Evolutionary conservation across 2,329 filamentous ascomycete species (phyloP).

Genomic region (Orbilia oligospora): DNA sequence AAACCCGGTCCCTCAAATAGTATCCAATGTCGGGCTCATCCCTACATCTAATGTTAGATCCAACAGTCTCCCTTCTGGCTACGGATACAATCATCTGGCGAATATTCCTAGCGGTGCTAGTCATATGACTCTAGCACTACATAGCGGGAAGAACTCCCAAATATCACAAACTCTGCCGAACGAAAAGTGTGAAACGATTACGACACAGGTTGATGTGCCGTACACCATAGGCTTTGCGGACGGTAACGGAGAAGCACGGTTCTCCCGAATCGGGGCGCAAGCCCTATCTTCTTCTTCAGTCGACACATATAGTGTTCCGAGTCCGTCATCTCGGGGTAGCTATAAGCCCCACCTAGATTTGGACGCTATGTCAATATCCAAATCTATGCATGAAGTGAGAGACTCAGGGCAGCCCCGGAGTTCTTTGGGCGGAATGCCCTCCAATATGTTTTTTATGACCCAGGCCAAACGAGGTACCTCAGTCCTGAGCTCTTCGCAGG

Average conservation of each 20-base stretch:
- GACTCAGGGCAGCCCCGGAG: not conserved
- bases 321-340: not conserved
- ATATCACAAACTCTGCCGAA: not conserved
- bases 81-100: slow-evolving; percentile 12
- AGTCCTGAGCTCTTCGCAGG: not conserved
- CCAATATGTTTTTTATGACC: not conserved
- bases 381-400: not conserved
- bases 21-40: slow-evolving; percentile 6
- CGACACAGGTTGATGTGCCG: not conserved
- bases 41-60: slow-evolving; percentile 46
- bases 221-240: slow-evolving; percentile 3
- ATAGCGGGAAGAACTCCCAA: not conserved
- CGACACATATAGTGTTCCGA: slow-evolving; percentile 10
- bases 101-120: slow-evolving; percentile 19
- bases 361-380: not conserved
- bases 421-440: not conserved
- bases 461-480: not conserved
- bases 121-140: slow-evolving; percentile 2
- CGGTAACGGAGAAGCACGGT: not conserved
- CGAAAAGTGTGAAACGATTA: not conserved
- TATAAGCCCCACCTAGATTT: not conserved
- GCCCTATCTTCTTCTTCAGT: slow-evolving; percentile 2
- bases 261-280: not conserved
- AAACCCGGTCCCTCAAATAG: not conserved
- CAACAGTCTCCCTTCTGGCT: not conserved